phyloP scores from a whole-genome alignment of 1,139 yeast species.

The Pichia sp. region DNA sequence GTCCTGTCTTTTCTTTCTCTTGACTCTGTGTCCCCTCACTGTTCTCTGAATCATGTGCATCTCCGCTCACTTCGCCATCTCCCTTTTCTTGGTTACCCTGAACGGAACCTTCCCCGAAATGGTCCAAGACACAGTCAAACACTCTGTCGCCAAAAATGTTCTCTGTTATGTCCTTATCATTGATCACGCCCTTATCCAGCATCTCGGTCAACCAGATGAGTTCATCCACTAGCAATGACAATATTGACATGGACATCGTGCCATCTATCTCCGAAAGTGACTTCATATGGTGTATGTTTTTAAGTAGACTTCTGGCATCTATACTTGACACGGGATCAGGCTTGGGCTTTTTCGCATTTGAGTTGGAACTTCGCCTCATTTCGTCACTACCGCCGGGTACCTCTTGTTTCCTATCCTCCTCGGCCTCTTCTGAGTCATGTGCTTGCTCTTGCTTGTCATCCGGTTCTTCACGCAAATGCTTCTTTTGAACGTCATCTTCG shows the following conservation, averaged over 20 bases:
- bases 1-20: background rate
- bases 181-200: constrained; percentile 1
- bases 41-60: constrained; percentile 1
- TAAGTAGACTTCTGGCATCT: constrained; percentile 14
- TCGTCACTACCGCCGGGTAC: background rate
- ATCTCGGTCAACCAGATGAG: constrained; percentile 12
- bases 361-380: background rate
- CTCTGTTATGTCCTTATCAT: constrained; percentile 5
- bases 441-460: background rate
- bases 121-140: constrained; percentile 7
- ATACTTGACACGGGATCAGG: constrained; percentile 11
- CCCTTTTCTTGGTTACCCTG: background rate
- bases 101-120: background rate
- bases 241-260: constrained; percentile 22
- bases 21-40: background rate
- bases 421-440: background rate
- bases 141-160: constrained; percentile 9
- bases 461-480: constrained; percentile 3
- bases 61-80: background rate
- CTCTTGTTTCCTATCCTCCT: background rate
- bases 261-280: constrained; percentile 19
- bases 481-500: constrained; percentile 1
- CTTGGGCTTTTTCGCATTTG: constrained; percentile 1
- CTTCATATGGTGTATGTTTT: constrained; percentile 8
- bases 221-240: constrained; percentile 9